Evolutionary conservation across 179 eudicot genomes (phyloP), one percentile per base, ranked within the genome.

Genomic region (Beta macrorhiza): DNA sequence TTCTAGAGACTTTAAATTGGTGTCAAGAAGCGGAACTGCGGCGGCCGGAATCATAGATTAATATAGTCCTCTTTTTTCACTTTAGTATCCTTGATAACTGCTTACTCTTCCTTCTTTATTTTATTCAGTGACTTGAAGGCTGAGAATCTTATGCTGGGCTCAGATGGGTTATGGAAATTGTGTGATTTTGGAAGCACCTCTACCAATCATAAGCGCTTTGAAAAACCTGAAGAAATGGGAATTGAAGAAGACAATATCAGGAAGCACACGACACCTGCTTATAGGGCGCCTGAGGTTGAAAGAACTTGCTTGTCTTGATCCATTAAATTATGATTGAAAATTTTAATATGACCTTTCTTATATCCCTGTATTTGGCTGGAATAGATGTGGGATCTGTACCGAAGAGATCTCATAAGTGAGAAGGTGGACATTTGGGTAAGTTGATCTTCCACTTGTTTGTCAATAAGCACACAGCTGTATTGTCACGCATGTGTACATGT

Each of bases 401-500:
- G 92, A 79, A 94, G 90, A 87, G 99, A 97, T 79, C 77, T 93
- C 45, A 93, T 97, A 85, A 97, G 75, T 80, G 99, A 97, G 91
- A 97, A 95, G 85, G 99, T 97, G 16, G 99, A 97, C 83, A 95
- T 97, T 47, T 97, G 99, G 99, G 99, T 97, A 87, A 93, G 98
- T 85, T 79, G 45, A 52, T 76, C 13, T 56, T 65, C 20, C 64
- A 42, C 11, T 3, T 70, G 68, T 79, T 68, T 47, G 1, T 53
- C 61, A 72, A 13, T 37, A 56, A 64, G 49, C 67, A 51, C 74
- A 49, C 65, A 58, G 57, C 61, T 22, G n/a, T n/a, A 64, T 56
- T 19, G 7, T 64, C 10, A 11, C 42, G n/a, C 29, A 1, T 20
- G 55, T 72, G 44, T 69, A 0, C 42, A 42, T 2, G 72, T 75